Evolutionary conservation across 2,329 filamentous ascomycete genomes (phyloP), one percentile per base, ranked within the genome.

Genomic region (Ophiostoma australiae): DNA sequence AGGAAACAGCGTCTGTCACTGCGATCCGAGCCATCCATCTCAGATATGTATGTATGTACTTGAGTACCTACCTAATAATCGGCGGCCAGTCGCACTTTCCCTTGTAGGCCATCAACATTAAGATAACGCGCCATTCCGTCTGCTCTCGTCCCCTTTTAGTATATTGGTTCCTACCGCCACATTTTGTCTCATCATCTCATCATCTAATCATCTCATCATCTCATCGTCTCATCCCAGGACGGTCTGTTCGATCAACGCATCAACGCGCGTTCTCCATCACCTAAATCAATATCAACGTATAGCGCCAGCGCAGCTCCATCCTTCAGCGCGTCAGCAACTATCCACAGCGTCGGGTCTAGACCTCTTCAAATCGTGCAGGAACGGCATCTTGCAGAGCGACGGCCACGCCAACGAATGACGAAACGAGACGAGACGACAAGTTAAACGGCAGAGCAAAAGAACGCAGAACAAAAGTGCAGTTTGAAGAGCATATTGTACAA

Each of bases 41-140:
- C n/a, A 20, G 44, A 48, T n/a, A n/a, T n/a, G n/a, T n/a, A n/a
- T 31, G 27, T 48, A 48, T 15, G 20, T 48, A 48, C 44, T 48
- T 48, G 44, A 17, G 44, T 48, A 48, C 44, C 20, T 48, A 17
- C 17, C 44, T n/a, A 48, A 48, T n/a, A 48, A 8, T n/a, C 8
- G 44, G 20, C 27, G n/a, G 52, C 52, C 52, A 58, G 52, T 58
- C 52, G 52, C 52, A 27, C 52, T 58, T 58, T 27, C 23, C 52
- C 52, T 27, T 27, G 52, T 27, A 10, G 52, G 52, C 52, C 52
- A 58, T 27, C 52, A 58, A 58, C 52, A 23, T 58, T 10, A 55
- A 58, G 52, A 58, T 23, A 27, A 58, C 52, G 52, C 52, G 52
- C 52, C 52, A 58, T 27, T 23, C 52, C 44, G 44, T 48, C 44